Percentiles rank a stretch among this genome's conserved stretches.
These are phyloP conservation scores for Torrubiellomyces zombiae DNA, from an alignment of 2,329 filamentous ascomycete genomes.

Conservation along the genomic window DNA sequence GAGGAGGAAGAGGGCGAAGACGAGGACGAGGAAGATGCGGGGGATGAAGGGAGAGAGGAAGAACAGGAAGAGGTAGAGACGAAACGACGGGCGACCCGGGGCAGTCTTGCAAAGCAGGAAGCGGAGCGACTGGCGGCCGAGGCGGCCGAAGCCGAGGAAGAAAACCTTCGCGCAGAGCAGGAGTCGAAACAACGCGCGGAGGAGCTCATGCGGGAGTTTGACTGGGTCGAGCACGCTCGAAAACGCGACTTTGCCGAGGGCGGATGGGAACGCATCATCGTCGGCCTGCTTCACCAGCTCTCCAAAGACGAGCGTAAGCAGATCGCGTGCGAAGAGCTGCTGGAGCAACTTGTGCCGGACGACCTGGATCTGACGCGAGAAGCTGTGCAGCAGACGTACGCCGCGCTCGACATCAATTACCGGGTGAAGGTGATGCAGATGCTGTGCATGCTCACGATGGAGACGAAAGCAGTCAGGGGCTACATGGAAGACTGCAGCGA, in stretches of 20 bases:
- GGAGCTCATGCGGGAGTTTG: slow-evolving; percentile 56
- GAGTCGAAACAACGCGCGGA: slow-evolving; percentile 49
- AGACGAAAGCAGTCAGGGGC: slow-evolving; percentile 70
- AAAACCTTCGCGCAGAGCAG: slow-evolving; percentile 27
- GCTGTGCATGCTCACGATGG: slow-evolving; percentile 68
- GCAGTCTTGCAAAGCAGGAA: slow-evolving; percentile 70
- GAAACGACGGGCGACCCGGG: slow-evolving; percentile 58
- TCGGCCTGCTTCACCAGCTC: slow-evolving; percentile 72
- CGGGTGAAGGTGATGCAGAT: slow-evolving; percentile 70
- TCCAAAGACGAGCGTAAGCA: slow-evolving; percentile 58
- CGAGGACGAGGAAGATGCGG: slow-evolving; percentile 44
- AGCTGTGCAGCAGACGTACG: slow-evolving; percentile 57
- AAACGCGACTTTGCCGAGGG: slow-evolving; percentile 75
- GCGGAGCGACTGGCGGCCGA: slow-evolving; percentile 50
- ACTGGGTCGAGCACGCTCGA: slow-evolving; percentile 74
- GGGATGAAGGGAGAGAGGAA: slow-evolving; percentile 34
- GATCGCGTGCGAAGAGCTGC: slow-evolving; percentile 58
- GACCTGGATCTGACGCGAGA: slow-evolving; percentile 59
- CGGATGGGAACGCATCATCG: slow-evolving; percentile 81
- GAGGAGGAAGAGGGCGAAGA: slow-evolving; percentile 37
- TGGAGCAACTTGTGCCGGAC: slow-evolving; percentile 66
- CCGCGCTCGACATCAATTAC: slow-evolving; percentile 63
- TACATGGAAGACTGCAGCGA: slow-evolving; percentile 88
- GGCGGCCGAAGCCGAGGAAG: slow-evolving; percentile 35
- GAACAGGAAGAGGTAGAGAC: slow-evolving; percentile 48